phyloP scores from a whole-genome alignment of 129 eudicot genomes.

The Cynara cardunculus region DNA sequence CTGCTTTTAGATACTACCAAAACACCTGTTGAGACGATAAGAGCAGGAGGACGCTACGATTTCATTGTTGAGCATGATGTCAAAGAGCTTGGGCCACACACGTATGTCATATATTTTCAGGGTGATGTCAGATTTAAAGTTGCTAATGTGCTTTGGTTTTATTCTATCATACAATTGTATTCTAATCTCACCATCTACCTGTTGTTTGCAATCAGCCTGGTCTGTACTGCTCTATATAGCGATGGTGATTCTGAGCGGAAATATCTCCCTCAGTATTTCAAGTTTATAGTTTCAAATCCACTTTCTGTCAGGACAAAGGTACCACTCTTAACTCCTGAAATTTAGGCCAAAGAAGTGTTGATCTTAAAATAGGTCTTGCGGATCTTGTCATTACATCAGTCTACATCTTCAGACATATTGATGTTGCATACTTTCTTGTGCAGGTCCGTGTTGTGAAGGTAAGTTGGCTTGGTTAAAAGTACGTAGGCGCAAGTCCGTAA shows the following conservation, averaged over 20 bases:
- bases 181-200: conserved; percentile 13
- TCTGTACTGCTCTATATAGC: conserved; percentile 82
- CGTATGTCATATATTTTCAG: conserved; percentile 48
- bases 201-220: conserved; percentile 55
- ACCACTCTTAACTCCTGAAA: conserved; percentile 4
- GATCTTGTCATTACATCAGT: neutral
- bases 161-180: neutral
- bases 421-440: conserved; percentile 26
- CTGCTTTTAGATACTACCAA: conserved; percentile 92
- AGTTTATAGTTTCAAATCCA: conserved; percentile 92
- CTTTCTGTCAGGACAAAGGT: conserved; percentile 99
- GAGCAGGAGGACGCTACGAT: conserved; percentile 98
- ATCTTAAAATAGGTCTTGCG: neutral
- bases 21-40: conserved; percentile 90
- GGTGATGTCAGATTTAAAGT: neutral
- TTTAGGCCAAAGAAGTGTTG: conserved; percentile 11
- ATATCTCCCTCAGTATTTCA: conserved; percentile 96
- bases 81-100: conserved; percentile 97
- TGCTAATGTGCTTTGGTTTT: neutral
- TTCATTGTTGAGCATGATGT: conserved; percentile 98
- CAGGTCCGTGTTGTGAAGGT: conserved; percentile 99
- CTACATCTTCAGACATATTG: neutral
- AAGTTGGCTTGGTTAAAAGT: conserved; percentile 39
- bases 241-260: conserved; percentile 86
- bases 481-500: conserved; percentile 41